Evolutionary conservation across 2,329 filamentous ascomycete species (phyloP).

Genomic region (Talaromyces piceae): DNA sequence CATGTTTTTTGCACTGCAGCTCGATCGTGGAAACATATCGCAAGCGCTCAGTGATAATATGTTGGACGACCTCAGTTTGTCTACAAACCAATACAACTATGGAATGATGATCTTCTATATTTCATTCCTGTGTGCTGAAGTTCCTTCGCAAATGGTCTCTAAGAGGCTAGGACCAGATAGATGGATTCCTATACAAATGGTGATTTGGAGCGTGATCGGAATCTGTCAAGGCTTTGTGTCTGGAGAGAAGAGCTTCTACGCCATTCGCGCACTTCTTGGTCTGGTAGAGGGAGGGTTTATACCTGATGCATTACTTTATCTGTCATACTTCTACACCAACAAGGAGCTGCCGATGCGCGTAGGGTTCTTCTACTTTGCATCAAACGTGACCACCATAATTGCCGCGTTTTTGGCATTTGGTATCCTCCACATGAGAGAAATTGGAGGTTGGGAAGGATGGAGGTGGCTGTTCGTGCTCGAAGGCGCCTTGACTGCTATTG

Average conservation of each 20-base stretch:
- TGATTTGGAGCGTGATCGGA: constrained; percentile 27
- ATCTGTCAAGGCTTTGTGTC: constrained; percentile 38
- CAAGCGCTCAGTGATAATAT: constrained; percentile 4
- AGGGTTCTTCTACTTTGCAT: neutral
- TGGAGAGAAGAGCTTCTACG: constrained; percentile 35
- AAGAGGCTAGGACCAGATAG: constrained; percentile 51
- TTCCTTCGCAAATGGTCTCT: constrained; percentile 54
- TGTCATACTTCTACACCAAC: constrained; percentile 2
- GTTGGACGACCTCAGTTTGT: neutral
- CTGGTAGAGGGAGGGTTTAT: constrained; percentile 23
- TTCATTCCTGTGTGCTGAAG: constrained; percentile 46
- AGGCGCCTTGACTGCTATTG: neutral
- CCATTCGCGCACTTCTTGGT: constrained; percentile 36
- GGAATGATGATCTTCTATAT: constrained; percentile 45
- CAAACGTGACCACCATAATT: neutral
- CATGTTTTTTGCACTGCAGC: constrained; percentile 3
- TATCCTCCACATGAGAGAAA: constrained; percentile 1
- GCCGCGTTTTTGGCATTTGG: neutral
- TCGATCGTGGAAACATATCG: constrained; percentile 1
- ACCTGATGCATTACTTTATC: neutral
- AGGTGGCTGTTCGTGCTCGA: neutral
- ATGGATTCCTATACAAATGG: constrained; percentile 30
- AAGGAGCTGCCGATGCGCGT: constrained; percentile 1
- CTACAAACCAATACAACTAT: neutral
- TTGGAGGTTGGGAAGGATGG: neutral